Evolutionary conservation across 331 rosid genomes (phyloP).

Genomic region (Cydonia oblonga): DNA sequence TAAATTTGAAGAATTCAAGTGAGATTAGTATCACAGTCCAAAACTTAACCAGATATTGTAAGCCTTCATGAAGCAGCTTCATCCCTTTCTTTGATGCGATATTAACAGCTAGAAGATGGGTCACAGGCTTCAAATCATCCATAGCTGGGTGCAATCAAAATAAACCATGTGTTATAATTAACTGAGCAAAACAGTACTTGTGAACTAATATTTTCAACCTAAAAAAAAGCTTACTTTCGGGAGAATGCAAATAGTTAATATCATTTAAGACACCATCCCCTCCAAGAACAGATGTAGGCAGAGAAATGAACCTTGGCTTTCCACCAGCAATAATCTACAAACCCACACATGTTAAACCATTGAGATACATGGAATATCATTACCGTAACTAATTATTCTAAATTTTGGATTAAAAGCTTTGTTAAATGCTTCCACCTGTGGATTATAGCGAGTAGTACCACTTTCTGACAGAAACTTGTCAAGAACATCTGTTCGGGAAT

Average conservation of each 20-base stretch:
- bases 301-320: constrained; percentile 67
- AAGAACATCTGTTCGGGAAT: constrained; percentile 73
- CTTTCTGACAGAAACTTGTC: constrained; percentile 68
- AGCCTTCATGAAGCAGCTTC: constrained; percentile 68
- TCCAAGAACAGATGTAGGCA: constrained; percentile 43
- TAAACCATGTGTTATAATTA: constrained; percentile 17
- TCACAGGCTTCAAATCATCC: constrained; percentile 88
- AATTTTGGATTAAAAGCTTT: neutral
- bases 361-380: neutral
- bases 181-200: neutral
- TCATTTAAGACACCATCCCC: constrained; percentile 45
- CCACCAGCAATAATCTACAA: constrained; percentile 65
- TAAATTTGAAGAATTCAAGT: constrained; percentile 12
- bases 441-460: constrained; percentile 89
- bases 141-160: constrained; percentile 40
- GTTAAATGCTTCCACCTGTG: constrained; percentile 45
- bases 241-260: constrained; percentile 66
- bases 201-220: constrained; percentile 15
- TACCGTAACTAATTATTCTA: neutral
- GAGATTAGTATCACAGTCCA: constrained; percentile 13
- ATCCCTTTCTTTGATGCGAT: constrained; percentile 59
- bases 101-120: constrained; percentile 81
- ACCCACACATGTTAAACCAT: neutral
- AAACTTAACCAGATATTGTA: constrained; percentile 59
- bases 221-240: constrained; percentile 57